Evolutionary conservation across 2,329 filamentous ascomycete species (phyloP), one percentile per base, ranked within the genome.

Genomic region (Trichoderma polysporum): DNA sequence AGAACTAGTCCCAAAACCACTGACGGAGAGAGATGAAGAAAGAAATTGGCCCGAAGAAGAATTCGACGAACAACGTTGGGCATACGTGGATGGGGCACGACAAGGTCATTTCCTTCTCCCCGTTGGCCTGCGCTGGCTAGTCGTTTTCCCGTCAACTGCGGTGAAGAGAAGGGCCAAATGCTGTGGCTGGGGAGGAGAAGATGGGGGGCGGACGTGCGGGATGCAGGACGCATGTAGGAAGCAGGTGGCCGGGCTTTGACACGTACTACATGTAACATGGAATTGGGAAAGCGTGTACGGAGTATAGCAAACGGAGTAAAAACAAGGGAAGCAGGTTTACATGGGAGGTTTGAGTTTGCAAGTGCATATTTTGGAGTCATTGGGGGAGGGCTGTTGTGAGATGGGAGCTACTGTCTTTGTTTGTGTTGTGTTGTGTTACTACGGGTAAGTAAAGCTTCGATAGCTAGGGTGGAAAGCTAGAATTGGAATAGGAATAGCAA

Each of bases 211-310:
- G 33, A 50, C 22, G 31, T 61, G 58, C 45, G 50, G 39, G 61
- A 47, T 64, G 61, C 61, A 64, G 52, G 50, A 64, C 37, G 61
- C 59, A 62, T 62, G 59, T 62, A 62, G 29, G n/a, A 39, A 49
- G 47, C 59, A 52, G 31, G 31, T 31, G 31, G 33, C 45, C 45
- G 35, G 47, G 49, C 25, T 29, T 45, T 41, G 60, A 63, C 60
- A 63, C 60, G 60, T 62, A 62, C 47, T 35, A 31, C 22, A 25
- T 57, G 7, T 19, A 41, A 27, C 29, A 27, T 45, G 9, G 13
- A 12, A 50, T 29, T 10, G 47, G 22, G 12, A 15, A 41, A 27
- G 33, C 22, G 22, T 25, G 57, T 39, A 50, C 37, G 31, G 58
- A 25, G 45, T 35, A 47, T 41, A 39, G 62, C 53, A 58, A 54